These are phyloP conservation scores for Haplosporangium sp. DNA, from an alignment of 371 early-diverging fungal species.

Conservation along the genomic window DNA sequence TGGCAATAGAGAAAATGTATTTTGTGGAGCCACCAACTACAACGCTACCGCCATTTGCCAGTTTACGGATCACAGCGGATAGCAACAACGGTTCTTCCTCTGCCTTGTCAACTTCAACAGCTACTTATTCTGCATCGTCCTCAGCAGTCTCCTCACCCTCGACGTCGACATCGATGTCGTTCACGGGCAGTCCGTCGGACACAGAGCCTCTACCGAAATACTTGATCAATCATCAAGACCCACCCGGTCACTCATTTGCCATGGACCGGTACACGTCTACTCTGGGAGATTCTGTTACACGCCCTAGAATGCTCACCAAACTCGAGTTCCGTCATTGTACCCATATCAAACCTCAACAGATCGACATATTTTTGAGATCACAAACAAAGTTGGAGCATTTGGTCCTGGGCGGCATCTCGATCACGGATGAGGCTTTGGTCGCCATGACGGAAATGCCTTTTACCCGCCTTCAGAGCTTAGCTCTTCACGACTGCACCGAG, in stretches of 20 bases:
- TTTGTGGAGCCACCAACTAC: not conserved
- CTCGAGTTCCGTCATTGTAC: constrained; percentile 35
- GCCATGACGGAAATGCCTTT: constrained; percentile 24
- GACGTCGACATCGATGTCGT: constrained; percentile 5
- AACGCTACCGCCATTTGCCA: not conserved
- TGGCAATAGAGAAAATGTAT: constrained; percentile 17
- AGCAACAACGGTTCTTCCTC: not conserved
- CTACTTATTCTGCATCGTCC: constrained; percentile 13
- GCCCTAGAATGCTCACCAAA: constrained; percentile 8
- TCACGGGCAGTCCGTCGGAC: constrained; percentile 30
- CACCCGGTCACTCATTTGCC: constrained; percentile 5
- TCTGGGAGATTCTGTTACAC: not conserved
- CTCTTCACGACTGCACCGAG: constrained; percentile 27
- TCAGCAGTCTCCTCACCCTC: constrained; percentile 34
- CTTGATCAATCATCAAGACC: not conserved
- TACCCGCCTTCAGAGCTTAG: constrained; percentile 17
- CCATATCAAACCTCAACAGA: constrained; percentile 12
- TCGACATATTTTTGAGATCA: constrained; percentile 21
- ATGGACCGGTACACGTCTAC: constrained; percentile 21
- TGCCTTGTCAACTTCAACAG: not conserved
- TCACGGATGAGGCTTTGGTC: constrained; percentile 43
- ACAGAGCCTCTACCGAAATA: constrained; percentile 2
- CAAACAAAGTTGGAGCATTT: constrained; percentile 27
- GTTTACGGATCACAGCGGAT: not conserved
- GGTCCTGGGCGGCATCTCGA: constrained; percentile 30